Base-by-base conservation (phyloP, 495 filamentous ascomycete species). In the Penicillium dipodomyicola region DNA sequence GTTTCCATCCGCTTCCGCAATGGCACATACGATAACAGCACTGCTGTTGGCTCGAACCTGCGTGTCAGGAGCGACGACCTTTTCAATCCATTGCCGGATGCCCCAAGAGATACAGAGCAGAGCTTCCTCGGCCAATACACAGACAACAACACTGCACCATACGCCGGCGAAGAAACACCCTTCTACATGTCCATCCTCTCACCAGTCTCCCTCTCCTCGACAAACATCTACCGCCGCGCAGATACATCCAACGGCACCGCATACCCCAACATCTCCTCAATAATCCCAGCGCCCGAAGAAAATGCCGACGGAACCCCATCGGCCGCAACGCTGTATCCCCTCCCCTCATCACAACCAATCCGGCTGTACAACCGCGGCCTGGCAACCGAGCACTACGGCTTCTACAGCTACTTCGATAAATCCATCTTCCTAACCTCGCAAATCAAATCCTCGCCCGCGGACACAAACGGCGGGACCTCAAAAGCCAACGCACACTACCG, bases 331-430 rank as follows among this genome's bases (percentile, higher is more conserved):
- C 79, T 96, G 23, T 77, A 78, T 53, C 84, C 88, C 0, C 78
- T 84, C 41, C 82, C 89, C 0, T 64, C 68, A 1, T 84, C 89
- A 32, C 94, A 97, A 61, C 94, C 91, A 0, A 70, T 97, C 15
- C 85, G 88, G 3, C 81, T 97, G 3, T 97, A 89, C 74, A 87
- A 97, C 70, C 87, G 91, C 22, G 91, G 86, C 19, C 71, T 85
- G 33, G 73, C 80, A 3, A 85, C 83, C 0, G 94, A 98, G 67
- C 91, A 96, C 72, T 97, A 95, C 71, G 90, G 90, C 10, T 96
- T 97, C 72, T 96, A 96, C 71, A 88, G 82, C 0, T 96, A 96
- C 77, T 97, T 87, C 71, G 85, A 92, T 70, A 90, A 91, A 60
- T 89, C 88, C 5, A 91, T 95, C 51, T 95, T 92, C 77, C 77